Evolutionary conservation across 2,329 filamentous ascomycete genomes (phyloP).

Genomic region (Emmonsiellopsis sp.): DNA sequence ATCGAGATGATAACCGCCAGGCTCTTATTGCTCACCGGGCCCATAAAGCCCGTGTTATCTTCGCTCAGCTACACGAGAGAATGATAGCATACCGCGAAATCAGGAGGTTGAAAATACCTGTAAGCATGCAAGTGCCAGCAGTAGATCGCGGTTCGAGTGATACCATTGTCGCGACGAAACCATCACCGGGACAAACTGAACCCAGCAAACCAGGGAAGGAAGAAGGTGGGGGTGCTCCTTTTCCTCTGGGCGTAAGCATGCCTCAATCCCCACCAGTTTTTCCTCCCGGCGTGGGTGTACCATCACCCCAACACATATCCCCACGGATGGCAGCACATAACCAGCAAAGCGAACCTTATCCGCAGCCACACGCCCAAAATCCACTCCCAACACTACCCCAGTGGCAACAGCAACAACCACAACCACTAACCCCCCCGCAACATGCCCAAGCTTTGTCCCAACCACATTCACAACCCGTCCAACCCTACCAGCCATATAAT

Average conservation of each 20-base stretch:
- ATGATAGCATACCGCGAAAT: conserved; percentile 21
- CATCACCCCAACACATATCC: neutral
- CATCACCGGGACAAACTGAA: neutral
- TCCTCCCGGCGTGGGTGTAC: neutral
- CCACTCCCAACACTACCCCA: neutral
- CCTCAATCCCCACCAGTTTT: neutral
- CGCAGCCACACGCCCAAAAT: neutral
- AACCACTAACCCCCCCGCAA: neutral
- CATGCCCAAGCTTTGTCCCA: neutral
- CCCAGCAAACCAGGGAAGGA: neutral
- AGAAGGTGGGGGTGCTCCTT: neutral
- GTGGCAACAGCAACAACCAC: neutral
- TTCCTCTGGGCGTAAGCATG: neutral
- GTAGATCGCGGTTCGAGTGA: neutral
- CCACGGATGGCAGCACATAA: neutral
- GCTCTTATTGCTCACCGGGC: conserved; percentile 26
- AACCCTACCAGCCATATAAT: neutral
- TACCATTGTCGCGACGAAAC: neutral
- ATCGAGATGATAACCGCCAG: conserved; percentile 7
- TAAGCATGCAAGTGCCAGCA: conserved; percentile 8
- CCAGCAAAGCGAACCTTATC: neutral
- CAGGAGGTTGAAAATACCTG: conserved; percentile 19
- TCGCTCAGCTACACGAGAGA: conserved; percentile 50
- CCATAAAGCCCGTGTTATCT: conserved; percentile 51
- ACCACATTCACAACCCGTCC: neutral